Base-by-base conservation (phyloP, 805 yeast species). In the Barnettozyma vustinii region DNA sequence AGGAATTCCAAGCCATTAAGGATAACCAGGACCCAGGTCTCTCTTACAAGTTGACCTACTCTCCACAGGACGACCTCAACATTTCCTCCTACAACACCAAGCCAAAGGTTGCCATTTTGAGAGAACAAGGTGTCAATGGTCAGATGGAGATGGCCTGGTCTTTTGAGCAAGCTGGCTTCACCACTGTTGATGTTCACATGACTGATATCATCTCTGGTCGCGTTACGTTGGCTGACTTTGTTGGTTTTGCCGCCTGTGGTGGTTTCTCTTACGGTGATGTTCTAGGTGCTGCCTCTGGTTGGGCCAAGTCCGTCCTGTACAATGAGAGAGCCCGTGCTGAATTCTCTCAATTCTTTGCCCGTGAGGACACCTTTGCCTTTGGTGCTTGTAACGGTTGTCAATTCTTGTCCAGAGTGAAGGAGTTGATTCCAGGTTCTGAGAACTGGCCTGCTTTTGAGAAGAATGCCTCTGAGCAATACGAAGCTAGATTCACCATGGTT, bases 381-480 rank as follows among this genome's bases (percentile, higher is more conserved):
- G 99, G 99, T 69, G 96, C 96, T 43, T 94, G 99, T 78, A 94
- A 94, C 67, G 99, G 99, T 53, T 94, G 99, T 72, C 99, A 94
- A 70, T 94, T 94, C 75, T 71, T 94, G 62, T 83, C 96, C 52
- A 83, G 90, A 69, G 79, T 94, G 53, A 87, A 88, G 58, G 82
- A 78, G 54, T 72, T 90, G 59, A 89, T 94, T 54, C 98, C 98
- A 35, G 98, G 98, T 44, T 80, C 94, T 48, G 96, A 87, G 58
- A 74, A 80, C 74, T 94, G 99, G 99, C 99, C 99, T 50, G 77
- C 88, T 9, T 94, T 94, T 63, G 97, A 89, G 72, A 83, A 89
- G 67, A 94, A 94, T 73, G 62, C 69, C 43, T 84, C 95, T 60
- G 98, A 94, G 69, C 99, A 94, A 68, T 94, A 91, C 66, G 99